Evolutionary conservation across 257 asterid species (phyloP), one percentile per base, ranked within the genome.

Genomic region (Striga asiatica): DNA sequence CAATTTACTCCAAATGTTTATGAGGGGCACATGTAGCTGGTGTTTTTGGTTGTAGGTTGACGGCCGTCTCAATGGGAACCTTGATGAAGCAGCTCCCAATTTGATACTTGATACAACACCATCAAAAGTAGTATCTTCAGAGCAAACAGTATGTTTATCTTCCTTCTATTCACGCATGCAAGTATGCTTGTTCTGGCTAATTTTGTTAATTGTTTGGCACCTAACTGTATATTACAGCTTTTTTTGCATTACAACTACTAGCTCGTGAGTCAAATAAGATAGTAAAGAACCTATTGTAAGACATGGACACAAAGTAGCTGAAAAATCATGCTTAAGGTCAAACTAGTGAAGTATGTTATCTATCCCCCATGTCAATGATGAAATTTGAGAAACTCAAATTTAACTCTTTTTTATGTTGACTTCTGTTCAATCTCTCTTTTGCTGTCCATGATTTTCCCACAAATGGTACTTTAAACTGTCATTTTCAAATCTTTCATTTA

Each of bases 81-180:
- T 88, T 72, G 99, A 92, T 60, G 97, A 92, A 69, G 96, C 74
- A 73, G 75, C 96, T 61, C 88, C 96, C 8, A 73, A 71, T 71
- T 79, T 88, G 67, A 78, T 92, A 50, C 82, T 82, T 63, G 99
- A 92, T 79, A 66, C 84, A 49, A 70, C 94, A 17, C 97, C 99
- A 50, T 92, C 99, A 58, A 92, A 88, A 88, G 97, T 88, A 42
- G 89, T 72, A 61, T 88, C 94, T 62, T 74, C 86, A 1, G 99
- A 88, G 81, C 78, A 77, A 77, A 82, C 99, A 9, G 99, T 91
- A 80, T 50, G 96, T 70, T 63, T 66, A 29, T 25, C 41, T 50
- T 37, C 67, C 53, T 43, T 28, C 8, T 35, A 38, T 56, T 46
- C 53, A 23, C 54, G 32, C 45, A 24, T 25, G 18, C 25, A 20